A percentile compares a stretch with the other conserved stretches of the same genome.
Evolutionary conservation across 257 asterid genomes (phyloP).

Genomic region (Rauvolfia tetraphylla): DNA sequence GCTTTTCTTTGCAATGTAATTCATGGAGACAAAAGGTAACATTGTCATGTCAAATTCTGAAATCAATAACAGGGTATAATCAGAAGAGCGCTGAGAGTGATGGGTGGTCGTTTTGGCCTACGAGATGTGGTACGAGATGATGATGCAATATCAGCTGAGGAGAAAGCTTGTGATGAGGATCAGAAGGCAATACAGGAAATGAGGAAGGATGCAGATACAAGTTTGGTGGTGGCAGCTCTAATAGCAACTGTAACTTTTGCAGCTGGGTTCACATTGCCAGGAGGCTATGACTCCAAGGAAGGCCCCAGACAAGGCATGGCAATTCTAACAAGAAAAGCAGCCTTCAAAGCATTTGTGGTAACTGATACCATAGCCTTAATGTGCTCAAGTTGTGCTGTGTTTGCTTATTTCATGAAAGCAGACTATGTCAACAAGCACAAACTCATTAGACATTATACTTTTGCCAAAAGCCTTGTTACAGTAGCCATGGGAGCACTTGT

Average conservation of each 20-base stretch:
- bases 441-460: neutral
- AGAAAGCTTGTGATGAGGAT: neutral
- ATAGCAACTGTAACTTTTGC: constrained; percentile 18
- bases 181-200: constrained; percentile 3
- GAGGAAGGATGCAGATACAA: neutral
- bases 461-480: neutral
- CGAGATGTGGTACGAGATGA: constrained; percentile 13
- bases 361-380: constrained; percentile 15
- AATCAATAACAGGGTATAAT: constrained; percentile 6
- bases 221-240: constrained; percentile 18
- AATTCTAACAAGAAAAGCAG: constrained; percentile 14
- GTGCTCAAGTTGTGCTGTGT: constrained; percentile 17
- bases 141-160: neutral
- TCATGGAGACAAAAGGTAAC: neutral
- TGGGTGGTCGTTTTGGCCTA: constrained; percentile 5
- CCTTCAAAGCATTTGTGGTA: constrained; percentile 20
- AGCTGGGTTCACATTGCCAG: constrained; percentile 23
- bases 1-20: neutral
- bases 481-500: constrained; percentile 21
- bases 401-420: constrained; percentile 3
- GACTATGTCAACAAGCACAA: neutral
- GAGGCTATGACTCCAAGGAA: constrained; percentile 11
- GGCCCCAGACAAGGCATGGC: constrained; percentile 16
- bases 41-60: neutral
- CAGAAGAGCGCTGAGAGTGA: neutral